Evolutionary conservation across 1,284 basidiomycete genomes (phyloP).

Genomic region (Ceratobasidium sp.): DNA sequence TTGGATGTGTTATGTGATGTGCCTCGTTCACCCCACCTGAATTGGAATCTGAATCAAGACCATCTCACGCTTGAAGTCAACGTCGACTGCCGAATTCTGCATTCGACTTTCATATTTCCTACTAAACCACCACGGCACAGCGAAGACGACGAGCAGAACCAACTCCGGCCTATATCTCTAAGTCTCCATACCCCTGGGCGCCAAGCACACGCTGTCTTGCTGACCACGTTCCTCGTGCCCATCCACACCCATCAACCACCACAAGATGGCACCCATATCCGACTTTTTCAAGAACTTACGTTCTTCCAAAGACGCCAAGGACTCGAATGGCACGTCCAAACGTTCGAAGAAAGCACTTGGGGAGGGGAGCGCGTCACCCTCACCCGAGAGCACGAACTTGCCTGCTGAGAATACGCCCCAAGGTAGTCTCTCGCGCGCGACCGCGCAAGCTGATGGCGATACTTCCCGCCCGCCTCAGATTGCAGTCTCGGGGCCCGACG

Average conservation of each 20-base stretch:
- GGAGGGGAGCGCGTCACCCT: slow-evolving; percentile 36
- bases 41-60: slow-evolving; percentile 42
- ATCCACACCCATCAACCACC: slow-evolving; percentile 25
- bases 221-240: slow-evolving; percentile 27
- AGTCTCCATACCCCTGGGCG: slow-evolving; percentile 66
- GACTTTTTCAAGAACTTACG: slow-evolving; percentile 48
- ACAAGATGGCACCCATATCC: slow-evolving; percentile 47
- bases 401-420: slow-evolving; percentile 35
- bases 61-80: slow-evolving; percentile 46
- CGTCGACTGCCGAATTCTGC: slow-evolving; percentile 43
- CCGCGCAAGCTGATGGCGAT: slow-evolving; percentile 9
- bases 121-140: slow-evolving; percentile 1
- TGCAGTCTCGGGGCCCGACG: slow-evolving; percentile 24
- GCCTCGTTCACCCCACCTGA: slow-evolving; percentile 44
- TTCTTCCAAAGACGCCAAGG: slow-evolving; percentile 45
- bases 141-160: slow-evolving; percentile 15
- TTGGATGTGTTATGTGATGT: slow-evolving; percentile 27
- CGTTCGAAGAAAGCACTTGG: slow-evolving; percentile 37
- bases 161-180: slow-evolving; percentile 5
- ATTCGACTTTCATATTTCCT: slow-evolving; percentile 12
- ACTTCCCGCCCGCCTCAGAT: slow-evolving; percentile 31
- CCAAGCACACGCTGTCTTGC: slow-evolving; percentile 47
- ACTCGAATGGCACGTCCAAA: slow-evolving; percentile 45
- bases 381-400: slow-evolving; percentile 17
- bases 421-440: slow-evolving; percentile 28